Conservation (phyloP, 2,329 filamentous ascomycete species). For the Aspergillus calidoustus region DNA sequence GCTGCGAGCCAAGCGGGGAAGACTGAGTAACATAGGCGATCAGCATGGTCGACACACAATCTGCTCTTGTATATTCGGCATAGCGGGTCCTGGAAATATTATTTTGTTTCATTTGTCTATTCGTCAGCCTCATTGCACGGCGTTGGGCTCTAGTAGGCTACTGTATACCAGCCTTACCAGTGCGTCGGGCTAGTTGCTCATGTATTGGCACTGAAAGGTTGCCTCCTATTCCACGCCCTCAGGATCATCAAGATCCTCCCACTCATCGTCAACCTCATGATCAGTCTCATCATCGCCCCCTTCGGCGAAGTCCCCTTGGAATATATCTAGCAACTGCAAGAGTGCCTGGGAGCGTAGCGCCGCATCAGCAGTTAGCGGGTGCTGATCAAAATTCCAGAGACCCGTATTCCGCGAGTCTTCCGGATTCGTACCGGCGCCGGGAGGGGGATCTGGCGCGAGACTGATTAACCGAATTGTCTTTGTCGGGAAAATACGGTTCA, state of each 20-base stretch:
- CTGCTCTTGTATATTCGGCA: too few species aligned
- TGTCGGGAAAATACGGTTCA: constrained; percentile 42
- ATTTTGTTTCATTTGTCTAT: background rate
- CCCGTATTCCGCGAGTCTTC: too few species aligned
- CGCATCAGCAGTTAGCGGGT: background rate
- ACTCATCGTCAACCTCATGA: background rate
- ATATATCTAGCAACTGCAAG: constrained; percentile 7
- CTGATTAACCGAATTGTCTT: constrained; percentile 48
- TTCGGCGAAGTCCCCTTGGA: background rate
- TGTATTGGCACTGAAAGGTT: too few species aligned
- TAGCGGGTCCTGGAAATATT: background rate
- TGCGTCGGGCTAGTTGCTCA: too few species aligned
- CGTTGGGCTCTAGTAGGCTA: background rate
- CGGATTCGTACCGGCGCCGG: background rate
- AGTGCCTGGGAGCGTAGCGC: constrained; percentile 1
- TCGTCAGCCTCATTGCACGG: background rate
- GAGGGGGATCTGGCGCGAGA: constrained; percentile 35
- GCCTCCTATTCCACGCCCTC: background rate
- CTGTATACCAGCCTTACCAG: background rate
- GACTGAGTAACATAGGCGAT: too few species aligned
- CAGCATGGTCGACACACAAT: too few species aligned
- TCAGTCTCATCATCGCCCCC: background rate
- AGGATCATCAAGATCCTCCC: constrained; percentile 7
- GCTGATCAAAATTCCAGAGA: background rate
- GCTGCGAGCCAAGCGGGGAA: constrained; percentile 9